Evolutionary conservation across 208 protist species (phyloP).

Genomic region (Crithidia thermophila): DNA sequence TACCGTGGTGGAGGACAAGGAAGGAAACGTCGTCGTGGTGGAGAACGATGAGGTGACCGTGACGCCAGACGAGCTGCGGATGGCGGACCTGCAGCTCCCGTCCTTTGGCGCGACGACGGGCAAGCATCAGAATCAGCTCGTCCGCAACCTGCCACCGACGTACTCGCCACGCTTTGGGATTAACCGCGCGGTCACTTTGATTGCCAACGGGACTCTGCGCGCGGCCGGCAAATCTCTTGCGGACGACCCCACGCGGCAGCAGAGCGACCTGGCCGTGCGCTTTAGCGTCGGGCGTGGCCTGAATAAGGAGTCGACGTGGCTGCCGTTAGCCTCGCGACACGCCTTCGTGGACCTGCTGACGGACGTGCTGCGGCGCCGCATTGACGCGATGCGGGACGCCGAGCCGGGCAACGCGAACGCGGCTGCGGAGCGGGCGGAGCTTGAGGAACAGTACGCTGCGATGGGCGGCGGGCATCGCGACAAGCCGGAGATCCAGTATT

Average conservation of each 20-base stretch:
- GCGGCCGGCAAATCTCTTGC: constrained; percentile 9
- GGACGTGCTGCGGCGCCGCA: background rate
- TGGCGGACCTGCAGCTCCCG: constrained; percentile 18
- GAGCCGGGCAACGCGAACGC: background rate
- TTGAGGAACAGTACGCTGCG: constrained; percentile 1
- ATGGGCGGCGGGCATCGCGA: background rate
- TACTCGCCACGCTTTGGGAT: constrained; percentile 64
- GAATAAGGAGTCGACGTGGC: constrained; percentile 73
- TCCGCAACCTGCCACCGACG: constrained; percentile 45
- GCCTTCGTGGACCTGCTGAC: constrained; percentile 8
- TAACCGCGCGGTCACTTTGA: constrained; percentile 38
- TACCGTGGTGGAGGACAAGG: constrained; percentile 15
- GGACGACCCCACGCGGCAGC: constrained; percentile 11
- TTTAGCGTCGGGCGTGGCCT: constrained; percentile 61
- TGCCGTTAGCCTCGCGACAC: constrained; percentile 49
- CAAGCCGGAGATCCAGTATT: constrained; percentile 28
- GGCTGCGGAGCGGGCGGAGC: background rate
- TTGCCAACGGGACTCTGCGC: constrained; percentile 17
- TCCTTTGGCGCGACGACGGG: constrained; percentile 7
- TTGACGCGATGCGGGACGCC: constrained; percentile 1
- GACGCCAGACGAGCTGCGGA: constrained; percentile 12
- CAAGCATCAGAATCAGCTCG: constrained; percentile 41
- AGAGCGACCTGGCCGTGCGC: constrained; percentile 63
- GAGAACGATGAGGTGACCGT: constrained; percentile 16
- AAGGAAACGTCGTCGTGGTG: constrained; percentile 14